Base-by-base conservation (phyloP, 768 basidiomycete genomes). In the Kwoniella dendrophila region DNA sequence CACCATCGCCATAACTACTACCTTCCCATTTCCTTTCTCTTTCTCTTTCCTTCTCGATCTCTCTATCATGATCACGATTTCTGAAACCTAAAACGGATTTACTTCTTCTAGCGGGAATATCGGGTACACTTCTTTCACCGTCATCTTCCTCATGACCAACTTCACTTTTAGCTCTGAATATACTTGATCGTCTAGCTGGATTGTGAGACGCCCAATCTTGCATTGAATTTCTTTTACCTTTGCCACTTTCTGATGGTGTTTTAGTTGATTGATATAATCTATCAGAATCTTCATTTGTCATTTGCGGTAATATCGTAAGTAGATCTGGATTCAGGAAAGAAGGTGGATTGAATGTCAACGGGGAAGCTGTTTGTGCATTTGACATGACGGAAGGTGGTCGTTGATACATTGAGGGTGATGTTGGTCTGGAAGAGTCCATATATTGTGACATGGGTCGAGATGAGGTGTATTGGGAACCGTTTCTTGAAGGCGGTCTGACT, bases 251-350 rank as follows among this genome's bases (percentile, higher is more conserved):
- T 8, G 68, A 56, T 4, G 68, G 51, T 5, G 18, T n/a, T n/a
- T n/a, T n/a, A n/a, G n/a, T 24, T 1, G 69, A 41, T 51, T 56
- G 45, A 20, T 68, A 66, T 20, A 62, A 51, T 32, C 53, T 43
- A 4, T 64, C 61, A 0, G 71, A 65, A 33, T 74, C 73, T 26
- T 69, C 62, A 11, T 48, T 54, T 0, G 69, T 57, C 72, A 77
- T 72, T 34, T 77, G 73, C 2, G 77, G 77, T 20, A 78, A 56
- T 11, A 78, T 36, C 16, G 77, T 78, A 16, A 78, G 50, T 1
- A 70, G 59, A 38, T 70, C 69, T 3, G 77, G 71, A 50, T 75
- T 64, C 30, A 75, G 64, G 51, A 73, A 71, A 32, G 64, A 57
- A 32, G 74, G 69, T 26, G 71, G 53, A 40, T 72, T 57, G 55